Conservation (phyloP, 2,329 filamentous ascomycete genomes). For the Stagonosporopsis rhizophila region DNA sequence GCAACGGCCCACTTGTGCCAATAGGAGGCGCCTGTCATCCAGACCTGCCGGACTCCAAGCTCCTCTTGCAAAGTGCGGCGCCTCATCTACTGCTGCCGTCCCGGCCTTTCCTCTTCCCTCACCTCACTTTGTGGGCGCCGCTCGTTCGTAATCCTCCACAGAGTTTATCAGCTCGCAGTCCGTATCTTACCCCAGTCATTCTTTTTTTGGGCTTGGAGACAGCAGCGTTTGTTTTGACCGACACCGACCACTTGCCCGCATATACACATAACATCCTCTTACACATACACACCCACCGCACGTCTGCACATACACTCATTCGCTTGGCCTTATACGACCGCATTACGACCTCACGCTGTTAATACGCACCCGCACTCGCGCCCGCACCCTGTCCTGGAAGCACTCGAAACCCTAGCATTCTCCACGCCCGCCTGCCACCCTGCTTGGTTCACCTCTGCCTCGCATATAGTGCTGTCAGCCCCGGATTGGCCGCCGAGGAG, state of each 20-base stretch:
- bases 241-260: conserved; percentile 16
- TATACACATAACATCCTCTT: neutral
- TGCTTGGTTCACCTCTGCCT: conserved; percentile 21
- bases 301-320: conserved; percentile 12
- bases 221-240: conserved; percentile 26
- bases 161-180: conserved; percentile 28
- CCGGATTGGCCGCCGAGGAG: conserved; percentile 28
- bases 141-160: conserved; percentile 41
- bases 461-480: conserved; percentile 27
- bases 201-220: conserved; percentile 42
- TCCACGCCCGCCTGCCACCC: conserved; percentile 10
- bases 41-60: conserved; percentile 28
- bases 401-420: conserved; percentile 3
- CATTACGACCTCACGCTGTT: conserved; percentile 48
- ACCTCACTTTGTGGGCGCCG: conserved; percentile 45
- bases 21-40: conserved; percentile 33
- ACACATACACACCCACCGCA: conserved; percentile 1
- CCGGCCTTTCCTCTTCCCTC: conserved; percentile 35
- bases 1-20: conserved; percentile 31
- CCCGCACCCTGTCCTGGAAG: neutral
- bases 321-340: conserved; percentile 32
- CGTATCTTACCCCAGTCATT: conserved; percentile 51
- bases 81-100: conserved; percentile 46
- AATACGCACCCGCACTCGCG: conserved; percentile 34
- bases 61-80: conserved; percentile 28